These are phyloP conservation scores for Diaporthe sp. DNA, from an alignment of 2,329 filamentous ascomycete genomes.

Conservation along the genomic window DNA sequence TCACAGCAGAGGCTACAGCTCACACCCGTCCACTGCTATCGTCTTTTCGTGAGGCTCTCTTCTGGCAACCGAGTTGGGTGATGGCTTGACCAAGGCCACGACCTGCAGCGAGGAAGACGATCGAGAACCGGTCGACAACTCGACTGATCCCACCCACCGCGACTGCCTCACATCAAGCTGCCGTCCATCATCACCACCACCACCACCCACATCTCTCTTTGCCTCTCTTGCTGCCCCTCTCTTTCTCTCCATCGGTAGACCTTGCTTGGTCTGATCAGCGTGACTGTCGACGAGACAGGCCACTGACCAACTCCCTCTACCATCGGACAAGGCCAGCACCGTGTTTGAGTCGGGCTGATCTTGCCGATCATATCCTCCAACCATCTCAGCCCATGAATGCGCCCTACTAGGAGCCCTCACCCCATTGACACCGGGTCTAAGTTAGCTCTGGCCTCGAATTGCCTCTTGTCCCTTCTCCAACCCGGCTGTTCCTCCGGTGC, in stretches of 20 bases:
- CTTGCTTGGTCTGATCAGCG: slow-evolving; percentile 23
- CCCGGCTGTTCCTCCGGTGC: background rate
- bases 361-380: slow-evolving; percentile 14
- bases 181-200: background rate
- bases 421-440: slow-evolving; percentile 12
- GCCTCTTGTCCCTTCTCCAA: background rate
- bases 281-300: slow-evolving; percentile 11
- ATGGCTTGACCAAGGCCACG: slow-evolving; percentile 6
- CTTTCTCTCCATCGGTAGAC: background rate
- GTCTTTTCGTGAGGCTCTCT: background rate
- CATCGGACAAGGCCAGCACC: slow-evolving; percentile 27
- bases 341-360: slow-evolving; percentile 33
- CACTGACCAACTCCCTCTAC: background rate
- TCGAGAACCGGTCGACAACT: background rate
- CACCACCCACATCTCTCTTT: background rate
- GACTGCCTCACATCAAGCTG: background rate
- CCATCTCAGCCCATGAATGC: background rate
- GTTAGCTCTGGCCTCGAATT: slow-evolving; percentile 19
- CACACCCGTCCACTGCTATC: background rate
- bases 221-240: background rate
- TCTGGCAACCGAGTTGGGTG: background rate
- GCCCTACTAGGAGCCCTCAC: background rate
- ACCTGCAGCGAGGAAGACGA: background rate
- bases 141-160: background rate
- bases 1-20: background rate